Percentiles rank a stretch among this genome's conserved stretches.
These are phyloP conservation scores for Nakaseomyces nivariensis DNA, from an alignment of 1,139 yeast species.

Conservation along the genomic window DNA sequence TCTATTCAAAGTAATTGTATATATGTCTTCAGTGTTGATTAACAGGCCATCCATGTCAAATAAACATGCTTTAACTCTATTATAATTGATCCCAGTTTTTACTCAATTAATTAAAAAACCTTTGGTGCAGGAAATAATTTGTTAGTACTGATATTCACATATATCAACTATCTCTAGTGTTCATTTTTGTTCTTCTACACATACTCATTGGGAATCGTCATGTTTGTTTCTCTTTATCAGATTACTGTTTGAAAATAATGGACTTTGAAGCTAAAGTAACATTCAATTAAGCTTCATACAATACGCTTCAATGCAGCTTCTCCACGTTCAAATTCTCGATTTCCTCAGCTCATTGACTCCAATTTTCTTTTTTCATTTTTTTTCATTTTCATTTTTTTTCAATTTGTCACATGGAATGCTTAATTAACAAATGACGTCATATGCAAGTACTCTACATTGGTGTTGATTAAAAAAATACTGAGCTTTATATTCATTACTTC, in stretches of 20 bases:
- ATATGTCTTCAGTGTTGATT: constrained; percentile 82
- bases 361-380: background rate
- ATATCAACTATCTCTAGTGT: no score
- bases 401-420: background rate
- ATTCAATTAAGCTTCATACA: no score
- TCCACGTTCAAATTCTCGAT: background rate
- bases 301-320: background rate
- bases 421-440: no score
- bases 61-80: constrained; percentile 66
- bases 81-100: constrained; percentile 29
- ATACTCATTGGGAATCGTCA: background rate
- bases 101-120: no score
- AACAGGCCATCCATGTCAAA: constrained; percentile 96
- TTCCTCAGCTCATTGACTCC: background rate
- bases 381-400: background rate
- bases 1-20: constrained; percentile 65
- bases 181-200: background rate
- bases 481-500: no score
- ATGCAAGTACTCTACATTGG: no score
- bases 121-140: no score
- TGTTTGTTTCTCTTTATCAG: background rate
- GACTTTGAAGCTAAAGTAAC: no score
- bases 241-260: no score
- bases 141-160: no score
- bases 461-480: no score